Evolutionary conservation across 495 filamentous ascomycete genomes (phyloP).

Genomic region (Penicillium chermesinum): DNA sequence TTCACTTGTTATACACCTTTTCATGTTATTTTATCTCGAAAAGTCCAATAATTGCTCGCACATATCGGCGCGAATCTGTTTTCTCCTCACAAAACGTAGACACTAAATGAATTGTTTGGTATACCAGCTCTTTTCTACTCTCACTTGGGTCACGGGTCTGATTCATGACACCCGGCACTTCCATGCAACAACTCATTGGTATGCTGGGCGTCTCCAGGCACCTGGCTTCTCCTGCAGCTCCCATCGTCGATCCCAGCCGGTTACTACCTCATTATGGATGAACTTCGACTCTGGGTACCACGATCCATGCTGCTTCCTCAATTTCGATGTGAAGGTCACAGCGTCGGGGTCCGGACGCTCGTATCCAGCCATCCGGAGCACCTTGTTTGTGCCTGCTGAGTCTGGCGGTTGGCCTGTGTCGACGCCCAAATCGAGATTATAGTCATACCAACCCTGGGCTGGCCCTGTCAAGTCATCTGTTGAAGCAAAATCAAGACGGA

Average conservation of each 20-base stretch:
- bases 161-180: too few species aligned
- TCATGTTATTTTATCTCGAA: conserved; percentile 17
- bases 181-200: background rate
- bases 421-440: conserved; percentile 19
- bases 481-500: conserved; percentile 51
- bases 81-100: background rate
- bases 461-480: conserved; percentile 39
- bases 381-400: conserved; percentile 1
- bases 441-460: conserved; percentile 29
- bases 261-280: conserved; percentile 14
- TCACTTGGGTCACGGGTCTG: too few species aligned
- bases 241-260: conserved; percentile 41
- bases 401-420: conserved; percentile 4
- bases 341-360: conserved; percentile 34
- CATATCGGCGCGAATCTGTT: background rate
- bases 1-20: conserved; percentile 13
- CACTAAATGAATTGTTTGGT: too few species aligned
- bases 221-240: conserved; percentile 23
- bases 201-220: conserved; percentile 29
- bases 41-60: conserved; percentile 6
- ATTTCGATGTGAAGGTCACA: conserved; percentile 28
- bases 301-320: conserved; percentile 35
- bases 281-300: conserved; percentile 13
- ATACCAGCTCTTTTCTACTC: too few species aligned
- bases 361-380: conserved; percentile 36